Base-by-base conservation (phyloP, 2,329 filamentous ascomycete species). In the Chaetomium olivaceum region DNA sequence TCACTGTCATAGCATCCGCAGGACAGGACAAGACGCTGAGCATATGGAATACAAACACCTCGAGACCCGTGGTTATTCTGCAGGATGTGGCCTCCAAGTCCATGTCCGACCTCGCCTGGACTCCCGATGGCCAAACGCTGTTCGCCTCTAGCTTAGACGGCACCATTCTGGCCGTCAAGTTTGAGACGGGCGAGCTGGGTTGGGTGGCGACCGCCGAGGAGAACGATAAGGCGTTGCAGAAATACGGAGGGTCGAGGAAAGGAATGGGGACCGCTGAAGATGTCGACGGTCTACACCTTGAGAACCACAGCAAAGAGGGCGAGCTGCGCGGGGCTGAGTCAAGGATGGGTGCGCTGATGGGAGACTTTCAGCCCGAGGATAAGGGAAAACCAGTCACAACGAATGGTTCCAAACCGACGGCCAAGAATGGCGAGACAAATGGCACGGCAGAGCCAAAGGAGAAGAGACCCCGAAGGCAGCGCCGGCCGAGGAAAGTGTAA, bases 261-360 rank as follows among this genome's bases (percentile, higher is more conserved):
- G 93, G 90, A 12, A 91, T 93, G 75, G 95, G 94, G 1, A 92
- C 98, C 58, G 87, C 95, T 6, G 95, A 99, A 77, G 94, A 96
- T 67, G 91, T 96, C 0, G 92, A 97, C 73, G 92, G 92, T 0
- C 79, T 98, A 52, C 83, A 91, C 46, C 80, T 99, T 0, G 95
- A 99, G 78, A 93, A 96, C 72, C 90, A 89, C 75, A 97, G 93
- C 79, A 97, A 96, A 75, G 93, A 90, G 52, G 94, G 91, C 25
- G 95, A 99, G 76, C 85, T 94, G 36, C 91, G 90, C 69, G 93
- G 91, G 5, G 93, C 94, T 0, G 92, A 99, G 78, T 95, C 93
- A 2, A 87, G 94, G 70, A 99, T 99, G 95, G 95, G 95, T 14
- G 94, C 94, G n/a, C 80, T 99, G 46, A 99, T 99, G 95, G 94